Evolutionary conservation across 2,329 filamentous ascomycete genomes (phyloP), one percentile per base, ranked within the genome.

Genomic region (Ilyonectria sp.): DNA sequence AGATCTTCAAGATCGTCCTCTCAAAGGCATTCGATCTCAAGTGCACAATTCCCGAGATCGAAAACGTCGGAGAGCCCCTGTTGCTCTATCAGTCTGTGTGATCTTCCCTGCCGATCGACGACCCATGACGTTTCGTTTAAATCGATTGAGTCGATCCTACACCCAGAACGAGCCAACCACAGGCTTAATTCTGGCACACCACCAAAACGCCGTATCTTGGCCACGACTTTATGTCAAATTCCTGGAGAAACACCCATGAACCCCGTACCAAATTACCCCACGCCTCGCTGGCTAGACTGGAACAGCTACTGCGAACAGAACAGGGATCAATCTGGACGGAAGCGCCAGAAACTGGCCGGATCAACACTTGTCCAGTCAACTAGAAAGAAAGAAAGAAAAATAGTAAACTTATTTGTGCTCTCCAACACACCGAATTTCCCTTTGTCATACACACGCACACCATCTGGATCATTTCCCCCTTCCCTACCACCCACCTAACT

Each of bases 1-100:
- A 98, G 95, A 99, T 99, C 79, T 99, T 99, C 90, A 99, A 99
- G 83, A 99, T 99, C 76, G 96, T 99, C 65, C 89, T 99, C 26
- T 97, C 95, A 71, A 99, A 99, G 84, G 96, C 96, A 2, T 99
- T 99, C 79, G 96, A 99, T 81, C 89, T 99, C 65, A 98, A 98
- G 82, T 99, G 96, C 86, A 99, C 96, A 33, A 98, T 99, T 79
- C 96, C 96, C 54, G 96, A 99, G 83, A 98, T 99, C 82, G 95
- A 98, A 83, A 97, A 98, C 80, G 92, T 98, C 64, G 96, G 96
- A 82, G 96, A 99, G 83, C 96, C 96, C 23, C 87, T 99, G 57
- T 87, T 99, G 53, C 89, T 99, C 71, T 99, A 99, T 80, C 93
- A 95, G 81, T 91, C 89, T 55, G 80, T 82, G 61, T 82, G 74